Evolutionary conservation across 345 rosid species (phyloP).

Genomic region (Gossypium australe): DNA sequence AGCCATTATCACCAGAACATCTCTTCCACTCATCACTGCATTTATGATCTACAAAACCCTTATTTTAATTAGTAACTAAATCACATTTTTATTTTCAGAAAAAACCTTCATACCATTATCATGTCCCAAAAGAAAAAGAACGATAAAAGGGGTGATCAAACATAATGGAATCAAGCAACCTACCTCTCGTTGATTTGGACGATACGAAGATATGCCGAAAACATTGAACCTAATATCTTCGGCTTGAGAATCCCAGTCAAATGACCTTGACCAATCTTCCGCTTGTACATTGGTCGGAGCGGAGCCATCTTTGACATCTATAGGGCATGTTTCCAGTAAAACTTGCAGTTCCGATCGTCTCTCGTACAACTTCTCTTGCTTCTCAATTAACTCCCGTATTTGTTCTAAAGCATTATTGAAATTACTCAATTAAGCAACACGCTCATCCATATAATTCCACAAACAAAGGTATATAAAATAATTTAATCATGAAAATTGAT

Average conservation of each 20-base stretch:
- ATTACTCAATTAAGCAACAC: background rate
- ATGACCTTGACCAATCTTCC: constrained; percentile 65
- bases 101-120: background rate
- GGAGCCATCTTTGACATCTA: constrained; percentile 23
- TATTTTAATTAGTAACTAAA: background rate
- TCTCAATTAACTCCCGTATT: constrained; percentile 61
- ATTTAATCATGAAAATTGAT: background rate
- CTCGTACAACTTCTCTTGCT: constrained; percentile 66
- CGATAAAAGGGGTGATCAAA: background rate
- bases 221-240: constrained; percentile 64
- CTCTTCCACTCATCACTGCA: constrained; percentile 74
- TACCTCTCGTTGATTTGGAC: constrained; percentile 87
- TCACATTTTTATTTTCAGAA: background rate
- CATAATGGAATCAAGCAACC: constrained; percentile 13
- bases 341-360: constrained; percentile 62
- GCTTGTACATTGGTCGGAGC: constrained; percentile 15
- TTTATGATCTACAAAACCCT: constrained; percentile 56
- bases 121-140: background rate
- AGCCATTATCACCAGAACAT: constrained; percentile 93
- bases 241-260: constrained; percentile 83
- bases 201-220: constrained; percentile 76
- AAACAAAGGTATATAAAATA: background rate
- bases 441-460: constrained; percentile 7
- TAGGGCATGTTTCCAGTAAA: constrained; percentile 47
- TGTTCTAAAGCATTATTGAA: constrained; percentile 36